Evolutionary conservation across 257 asterid species (phyloP).

Genomic region (Solanum pinnatisectum): DNA sequence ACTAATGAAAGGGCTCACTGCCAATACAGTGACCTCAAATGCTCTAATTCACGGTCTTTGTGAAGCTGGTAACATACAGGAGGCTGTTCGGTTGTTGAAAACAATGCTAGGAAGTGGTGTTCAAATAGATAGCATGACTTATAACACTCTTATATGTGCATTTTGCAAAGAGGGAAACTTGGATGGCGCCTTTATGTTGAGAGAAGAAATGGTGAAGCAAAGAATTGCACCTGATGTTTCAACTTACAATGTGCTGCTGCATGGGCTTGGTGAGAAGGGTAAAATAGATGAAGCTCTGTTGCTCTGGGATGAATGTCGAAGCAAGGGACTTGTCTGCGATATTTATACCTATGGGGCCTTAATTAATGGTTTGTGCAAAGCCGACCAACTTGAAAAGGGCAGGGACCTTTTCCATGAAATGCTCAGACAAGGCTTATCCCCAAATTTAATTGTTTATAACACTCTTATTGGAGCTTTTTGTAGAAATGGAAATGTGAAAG

Average conservation of each 20-base stretch:
- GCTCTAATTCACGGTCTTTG: slow-evolving; percentile 75
- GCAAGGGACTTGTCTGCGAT: slow-evolving; percentile 39
- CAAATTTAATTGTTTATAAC: slow-evolving; percentile 55
- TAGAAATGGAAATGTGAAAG: slow-evolving; percentile 35
- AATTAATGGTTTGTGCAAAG: slow-evolving; percentile 59
- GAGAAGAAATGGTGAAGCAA: slow-evolving; percentile 56
- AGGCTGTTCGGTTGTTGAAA: slow-evolving; percentile 42
- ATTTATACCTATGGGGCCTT: slow-evolving; percentile 50
- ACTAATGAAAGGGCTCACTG: slow-evolving; percentile 37
- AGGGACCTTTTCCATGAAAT: slow-evolving; percentile 35
- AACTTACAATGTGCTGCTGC: slow-evolving; percentile 53
- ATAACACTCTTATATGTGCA: slow-evolving; percentile 64
- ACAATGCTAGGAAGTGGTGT: slow-evolving; percentile 35
- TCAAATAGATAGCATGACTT: slow-evolving; percentile 45
- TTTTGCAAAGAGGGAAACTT: slow-evolving; percentile 47
- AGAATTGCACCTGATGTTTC: slow-evolving; percentile 45
- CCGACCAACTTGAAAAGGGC: slow-evolving; percentile 55
- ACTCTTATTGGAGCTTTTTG: slow-evolving; percentile 51
- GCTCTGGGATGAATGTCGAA: slow-evolving; percentile 69
- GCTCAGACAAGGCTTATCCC: slow-evolving; percentile 27
- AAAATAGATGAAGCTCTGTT: slow-evolving; percentile 60
- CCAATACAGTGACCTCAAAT: slow-evolving; percentile 60
- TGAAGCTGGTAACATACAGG: slow-evolving; percentile 43
- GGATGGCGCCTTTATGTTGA: slow-evolving; percentile 52
- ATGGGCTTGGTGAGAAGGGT: slow-evolving; percentile 38